phyloP scores from a whole-genome alignment of 495 filamentous ascomycete genomes.

The Penicillium fimorum region DNA sequence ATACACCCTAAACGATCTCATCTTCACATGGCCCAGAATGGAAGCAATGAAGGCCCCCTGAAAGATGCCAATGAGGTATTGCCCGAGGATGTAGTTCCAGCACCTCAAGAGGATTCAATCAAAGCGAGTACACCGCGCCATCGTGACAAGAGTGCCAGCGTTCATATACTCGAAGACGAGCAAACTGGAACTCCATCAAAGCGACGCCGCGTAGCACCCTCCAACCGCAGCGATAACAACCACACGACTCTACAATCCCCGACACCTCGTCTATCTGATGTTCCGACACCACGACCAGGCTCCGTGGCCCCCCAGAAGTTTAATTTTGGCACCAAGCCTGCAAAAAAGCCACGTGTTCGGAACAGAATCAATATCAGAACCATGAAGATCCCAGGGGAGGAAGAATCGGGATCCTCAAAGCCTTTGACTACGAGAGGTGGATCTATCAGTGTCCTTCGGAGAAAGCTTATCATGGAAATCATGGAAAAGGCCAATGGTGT shows the following conservation, averaged over 20 bases:
- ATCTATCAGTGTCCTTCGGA: conserved; percentile 48
- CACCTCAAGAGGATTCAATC: background rate
- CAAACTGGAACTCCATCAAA: conserved; percentile 9
- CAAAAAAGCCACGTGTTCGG: background rate
- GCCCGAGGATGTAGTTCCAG: background rate
- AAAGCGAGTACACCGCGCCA: background rate
- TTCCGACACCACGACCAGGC: background rate
- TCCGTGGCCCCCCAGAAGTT: background rate
- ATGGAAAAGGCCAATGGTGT: conserved; percentile 67
- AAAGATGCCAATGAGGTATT: background rate
- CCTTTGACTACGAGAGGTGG: conserved; percentile 36
- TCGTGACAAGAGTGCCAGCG: conserved; percentile 2
- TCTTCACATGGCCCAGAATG: background rate
- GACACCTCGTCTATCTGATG: background rate
- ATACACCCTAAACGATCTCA: conserved; percentile 4
- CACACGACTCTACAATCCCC: background rate
- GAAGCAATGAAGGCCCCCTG: background rate
- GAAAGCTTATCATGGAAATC: conserved; percentile 67
- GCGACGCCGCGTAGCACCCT: conserved; percentile 2
- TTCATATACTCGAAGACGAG: conserved; percentile 4
- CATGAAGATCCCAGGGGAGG: background rate
- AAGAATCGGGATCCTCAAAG: background rate
- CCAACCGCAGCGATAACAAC: background rate
- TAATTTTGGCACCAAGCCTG: background rate
- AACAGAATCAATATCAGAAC: background rate